These are phyloP conservation scores for Sechiopsis laciniata DNA, from an alignment of 306 rosid species.

Conservation along the genomic window DNA sequence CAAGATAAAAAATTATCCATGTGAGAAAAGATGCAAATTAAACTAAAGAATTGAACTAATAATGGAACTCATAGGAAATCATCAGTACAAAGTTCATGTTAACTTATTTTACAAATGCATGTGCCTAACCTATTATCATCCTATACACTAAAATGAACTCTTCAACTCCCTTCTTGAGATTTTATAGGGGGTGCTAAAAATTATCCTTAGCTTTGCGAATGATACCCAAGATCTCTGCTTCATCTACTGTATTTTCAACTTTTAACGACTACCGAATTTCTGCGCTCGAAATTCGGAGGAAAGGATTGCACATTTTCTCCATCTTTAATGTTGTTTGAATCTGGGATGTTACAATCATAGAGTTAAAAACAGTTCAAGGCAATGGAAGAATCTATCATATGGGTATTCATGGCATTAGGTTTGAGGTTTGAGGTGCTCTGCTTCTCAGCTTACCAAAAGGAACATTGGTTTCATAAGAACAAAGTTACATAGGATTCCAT, in stretches of 20 bases:
- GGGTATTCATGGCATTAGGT: background rate
- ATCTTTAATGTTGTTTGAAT: slow-evolving; percentile 65
- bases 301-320: slow-evolving; percentile 92
- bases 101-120: slow-evolving; percentile 19
- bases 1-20: background rate
- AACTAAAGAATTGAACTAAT: slow-evolving; percentile 8
- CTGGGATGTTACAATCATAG: slow-evolving; percentile 30
- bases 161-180: background rate
- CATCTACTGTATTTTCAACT: slow-evolving; percentile 50
- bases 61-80: slow-evolving; percentile 17
- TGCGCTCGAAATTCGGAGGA: slow-evolving; percentile 64
- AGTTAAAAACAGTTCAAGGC: background rate
- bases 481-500: background rate
- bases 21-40: slow-evolving; percentile 2
- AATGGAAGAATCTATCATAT: background rate
- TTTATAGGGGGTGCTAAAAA: slow-evolving; percentile 34
- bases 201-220: slow-evolving; percentile 70
- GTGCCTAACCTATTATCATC: background rate
- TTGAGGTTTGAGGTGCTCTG: background rate
- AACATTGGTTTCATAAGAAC: background rate
- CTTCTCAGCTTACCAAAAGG: background rate
- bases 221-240: slow-evolving; percentile 60
- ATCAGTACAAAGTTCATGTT: slow-evolving; percentile 5
- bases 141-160: slow-evolving; percentile 21
- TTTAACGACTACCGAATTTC: slow-evolving; percentile 62